phyloP scores from a whole-genome alignment of 371 early-diverging fungal species.

The Mucor ambiguus region DNA sequence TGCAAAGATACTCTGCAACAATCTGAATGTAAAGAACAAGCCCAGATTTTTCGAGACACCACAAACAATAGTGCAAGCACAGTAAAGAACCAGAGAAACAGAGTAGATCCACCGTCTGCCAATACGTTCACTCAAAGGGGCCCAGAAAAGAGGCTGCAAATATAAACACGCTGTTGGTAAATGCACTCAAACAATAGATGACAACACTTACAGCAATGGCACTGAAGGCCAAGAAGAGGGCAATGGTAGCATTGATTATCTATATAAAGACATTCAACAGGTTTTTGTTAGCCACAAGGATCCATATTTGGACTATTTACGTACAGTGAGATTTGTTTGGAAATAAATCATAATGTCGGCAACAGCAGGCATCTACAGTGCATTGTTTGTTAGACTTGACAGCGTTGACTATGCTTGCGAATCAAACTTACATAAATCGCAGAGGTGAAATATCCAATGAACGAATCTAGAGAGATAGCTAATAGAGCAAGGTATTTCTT shows the following conservation, averaged over 20 bases:
- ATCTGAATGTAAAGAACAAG: conserved; percentile 37
- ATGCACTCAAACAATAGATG: neutral
- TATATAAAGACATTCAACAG: neutral
- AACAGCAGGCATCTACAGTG: conserved; percentile 39
- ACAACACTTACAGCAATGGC: conserved; percentile 20
- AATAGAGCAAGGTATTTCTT: conserved; percentile 31
- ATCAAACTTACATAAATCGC: conserved; percentile 32
- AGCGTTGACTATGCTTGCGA: neutral
- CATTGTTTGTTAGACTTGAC: neutral
- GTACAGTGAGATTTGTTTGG: conserved; percentile 24
- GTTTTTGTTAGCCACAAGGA: too few species aligned
- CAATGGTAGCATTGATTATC: conserved; percentile 21
- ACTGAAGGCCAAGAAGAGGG: conserved; percentile 16
- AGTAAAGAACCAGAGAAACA: conserved; percentile 15
- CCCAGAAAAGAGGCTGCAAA: conserved; percentile 37
- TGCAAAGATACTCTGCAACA: conserved; percentile 35
- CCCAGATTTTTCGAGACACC: conserved; percentile 34
- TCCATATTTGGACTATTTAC: neutral
- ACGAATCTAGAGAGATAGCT: conserved; percentile 32
- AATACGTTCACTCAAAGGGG: conserved; percentile 42
- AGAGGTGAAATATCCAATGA: conserved; percentile 40
- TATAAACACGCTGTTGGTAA: neutral
- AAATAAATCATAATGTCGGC: conserved; percentile 27
- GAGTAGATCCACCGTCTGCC: conserved; percentile 31
- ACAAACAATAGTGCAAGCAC: conserved; percentile 33